Evolutionary conservation across 305 asterid genomes (phyloP), one percentile per base, ranked within the genome.

Genomic region (Ajuga reptans): DNA sequence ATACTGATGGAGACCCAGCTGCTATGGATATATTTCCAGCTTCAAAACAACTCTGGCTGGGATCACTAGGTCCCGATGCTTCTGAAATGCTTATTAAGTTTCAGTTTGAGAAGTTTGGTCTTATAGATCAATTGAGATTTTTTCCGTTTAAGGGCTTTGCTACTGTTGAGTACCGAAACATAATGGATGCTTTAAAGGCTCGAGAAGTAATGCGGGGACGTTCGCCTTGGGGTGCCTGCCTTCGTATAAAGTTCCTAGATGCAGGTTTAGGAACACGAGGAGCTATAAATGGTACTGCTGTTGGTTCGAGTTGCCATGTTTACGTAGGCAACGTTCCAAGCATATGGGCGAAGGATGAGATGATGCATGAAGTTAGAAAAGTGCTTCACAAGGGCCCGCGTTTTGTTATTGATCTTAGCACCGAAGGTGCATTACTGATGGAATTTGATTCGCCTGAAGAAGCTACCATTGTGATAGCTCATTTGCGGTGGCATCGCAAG

Each of bases 401-500:
- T 56, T 76, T 79, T 86, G 91, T 85, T 74, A 70, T 84, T 81
- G 94, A 91, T 83, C 88, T 89, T 65, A 79, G 81, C 78, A 77
- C 80, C 8, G 96, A 91, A 79, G 87, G 90, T 58, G 98, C 96
- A 39, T 75, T 91, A 70, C 60, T 91, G 64, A 64, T 91, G 82
- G 96, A 91, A 77, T 84, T 89, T 43, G 94, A 87, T 83, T 77
- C 95, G 45, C 96, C 96, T 49, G 95, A 91, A 81, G 98, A 91
- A 80, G 95, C 96, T 81, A 76, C 86, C 43, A 69, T 81, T 64
- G 79, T 78, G 5, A 87, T 89, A 72, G 85, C 82, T 78, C 96
- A 85, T 80, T 76, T 91, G 56, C 82, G 96, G 66, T 82, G 85
- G 82, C 80, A 82, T 71, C 96, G 98, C 49, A 88, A 79, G 80